phyloP scores from a whole-genome alignment of 345 rosid species.

The Microthlaspi erraticum region DNA sequence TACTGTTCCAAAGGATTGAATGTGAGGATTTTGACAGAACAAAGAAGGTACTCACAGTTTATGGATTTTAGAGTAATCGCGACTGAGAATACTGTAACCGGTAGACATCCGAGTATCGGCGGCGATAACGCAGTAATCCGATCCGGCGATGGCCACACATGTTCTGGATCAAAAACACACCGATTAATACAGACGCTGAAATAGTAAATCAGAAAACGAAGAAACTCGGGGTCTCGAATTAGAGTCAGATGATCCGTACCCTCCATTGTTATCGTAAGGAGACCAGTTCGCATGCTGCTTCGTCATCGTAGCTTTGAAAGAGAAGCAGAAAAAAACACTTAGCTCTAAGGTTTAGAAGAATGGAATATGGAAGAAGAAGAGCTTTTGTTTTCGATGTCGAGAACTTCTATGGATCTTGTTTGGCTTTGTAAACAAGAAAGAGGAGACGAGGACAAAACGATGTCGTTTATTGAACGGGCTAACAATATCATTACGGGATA shows the following conservation, averaged over 20 bases:
- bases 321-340: neutral
- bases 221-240: neutral
- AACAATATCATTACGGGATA: neutral
- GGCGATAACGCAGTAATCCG: slow-evolving; percentile 92
- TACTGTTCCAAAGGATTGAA: neutral
- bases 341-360: slow-evolving; percentile 9
- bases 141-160: slow-evolving; percentile 94
- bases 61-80: slow-evolving; percentile 91
- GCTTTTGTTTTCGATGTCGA: slow-evolving; percentile 1
- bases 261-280: slow-evolving; percentile 99
- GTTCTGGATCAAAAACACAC: slow-evolving; percentile 51
- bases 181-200: neutral
- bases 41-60: slow-evolving; percentile 55
- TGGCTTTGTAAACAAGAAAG: slow-evolving; percentile 49
- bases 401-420: slow-evolving; percentile 38
- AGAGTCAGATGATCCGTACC: slow-evolving; percentile 53
- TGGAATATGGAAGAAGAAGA: slow-evolving; percentile 4
- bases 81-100: slow-evolving; percentile 85
- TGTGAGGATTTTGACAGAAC: neutral
- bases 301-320: slow-evolving; percentile 54
- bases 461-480: neutral
- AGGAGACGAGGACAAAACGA: neutral
- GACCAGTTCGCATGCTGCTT: slow-evolving; percentile 85
- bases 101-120: slow-evolving; percentile 98
- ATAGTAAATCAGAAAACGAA: neutral